phyloP scores from a whole-genome alignment of 768 basidiomycete genomes.

The Kondoa subrosea region DNA sequence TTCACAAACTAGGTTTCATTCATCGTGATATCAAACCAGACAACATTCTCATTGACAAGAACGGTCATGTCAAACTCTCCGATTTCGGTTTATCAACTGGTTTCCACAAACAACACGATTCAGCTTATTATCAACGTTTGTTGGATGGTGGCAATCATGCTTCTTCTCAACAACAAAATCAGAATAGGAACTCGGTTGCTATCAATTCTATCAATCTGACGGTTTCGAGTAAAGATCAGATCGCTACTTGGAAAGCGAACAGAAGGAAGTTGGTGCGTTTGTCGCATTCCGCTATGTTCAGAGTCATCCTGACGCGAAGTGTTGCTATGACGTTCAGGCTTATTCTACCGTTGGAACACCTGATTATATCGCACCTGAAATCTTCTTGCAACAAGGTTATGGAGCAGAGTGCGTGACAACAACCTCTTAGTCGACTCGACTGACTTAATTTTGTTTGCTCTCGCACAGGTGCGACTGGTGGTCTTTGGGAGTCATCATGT shows the following conservation, averaged over 20 bases:
- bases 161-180: slow-evolving; percentile 35
- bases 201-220: slow-evolving; percentile 94
- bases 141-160: slow-evolving; percentile 44
- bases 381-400: slow-evolving; percentile 92
- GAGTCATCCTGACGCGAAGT: no score
- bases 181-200: slow-evolving; percentile 80
- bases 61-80: slow-evolving; percentile 91
- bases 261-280: slow-evolving; percentile 52
- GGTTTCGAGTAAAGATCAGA: slow-evolving; percentile 64
- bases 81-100: slow-evolving; percentile 99
- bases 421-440: background rate
- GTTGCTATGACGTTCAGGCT: slow-evolving; percentile 48
- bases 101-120: slow-evolving; percentile 95
- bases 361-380: slow-evolving; percentile 39
- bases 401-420: slow-evolving; percentile 52
- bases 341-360: slow-evolving; percentile 53
- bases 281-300: slow-evolving; percentile 38
- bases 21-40: slow-evolving; percentile 99
- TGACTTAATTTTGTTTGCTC: no score
- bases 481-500: slow-evolving; percentile 97
- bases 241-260: slow-evolving; percentile 98
- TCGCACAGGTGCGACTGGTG: slow-evolving; percentile 65
- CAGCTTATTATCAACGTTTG: slow-evolving; percentile 78
- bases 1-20: slow-evolving; percentile 92
- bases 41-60: slow-evolving; percentile 94